Evolutionary conservation across 1,284 basidiomycete genomes (phyloP), one percentile per base, ranked within the genome.

Genomic region (Cystobasidium slooffiae): DNA sequence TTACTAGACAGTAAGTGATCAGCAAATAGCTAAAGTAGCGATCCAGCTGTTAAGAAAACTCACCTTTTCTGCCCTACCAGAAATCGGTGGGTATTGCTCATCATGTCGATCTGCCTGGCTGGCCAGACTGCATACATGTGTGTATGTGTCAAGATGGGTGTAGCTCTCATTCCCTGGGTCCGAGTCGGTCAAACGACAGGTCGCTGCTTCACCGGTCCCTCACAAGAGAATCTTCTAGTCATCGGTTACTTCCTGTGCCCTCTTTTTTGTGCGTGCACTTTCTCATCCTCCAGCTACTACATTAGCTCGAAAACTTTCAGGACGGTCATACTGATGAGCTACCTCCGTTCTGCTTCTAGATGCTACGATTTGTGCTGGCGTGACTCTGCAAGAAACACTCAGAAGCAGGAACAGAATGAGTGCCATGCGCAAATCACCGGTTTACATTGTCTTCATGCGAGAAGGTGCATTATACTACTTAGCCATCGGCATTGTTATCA

Each of bases 381-480:
- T 65, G 5, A 65, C 62, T 14, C 31, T 65, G 1, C 62, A 65
- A n/a, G 62, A 65, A 52, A 49, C 62, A 16, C 47, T 65, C 37
- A 49, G 31, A 44, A 65, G 62, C 47, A 65, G 62, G 24, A 65
- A 65, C 16, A 12, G 62, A 14, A 37, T 22, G 14, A 22, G 16
- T 20, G 39, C 62, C 5, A 44, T 65, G 46, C 39, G 62, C 3
- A 65, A 65, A 37, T 46, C 62, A 9, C 62, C 62, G 46, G 62
- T 65, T 1, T 65, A 43, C 62, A 39, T 49, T 1, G 47, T 65
- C 44, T 65, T 65, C 62, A 65, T 65, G 62, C 39, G 62, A 31
- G 62, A 65, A 24, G 62, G 62, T 52, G 62, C 62, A 3, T 22
- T 65, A 6, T 65, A 65, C 46, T 65, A 65, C 62, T 44, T 65